phyloP scores from a whole-genome alignment of 2,329 filamentous ascomycete species.

The Aureobasidium subglaciale region DNA sequence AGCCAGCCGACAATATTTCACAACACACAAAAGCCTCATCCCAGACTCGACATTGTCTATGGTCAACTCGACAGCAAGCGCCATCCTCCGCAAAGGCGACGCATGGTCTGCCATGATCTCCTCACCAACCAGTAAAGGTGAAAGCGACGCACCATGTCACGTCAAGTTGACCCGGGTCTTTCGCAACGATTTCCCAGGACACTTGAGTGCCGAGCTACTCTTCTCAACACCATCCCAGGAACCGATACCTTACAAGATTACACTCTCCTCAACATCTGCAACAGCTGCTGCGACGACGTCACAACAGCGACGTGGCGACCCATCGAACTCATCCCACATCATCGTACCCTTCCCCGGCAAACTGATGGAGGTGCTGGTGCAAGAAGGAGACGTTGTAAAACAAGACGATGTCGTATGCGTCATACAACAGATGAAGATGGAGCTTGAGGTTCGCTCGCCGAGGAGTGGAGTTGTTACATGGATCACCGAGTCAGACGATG shows the following conservation, averaged over 20 bases:
- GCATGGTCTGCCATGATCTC: slow-evolving; percentile 49
- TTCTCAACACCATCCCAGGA: slow-evolving; percentile 34
- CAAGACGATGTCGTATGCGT: slow-evolving; percentile 51
- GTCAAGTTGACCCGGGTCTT: slow-evolving; percentile 48
- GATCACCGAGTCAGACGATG: slow-evolving; percentile 48
- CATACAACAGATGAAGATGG: slow-evolving; percentile 64
- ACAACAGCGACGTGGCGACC: slow-evolving; percentile 44
- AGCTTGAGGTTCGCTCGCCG: slow-evolving; percentile 52
- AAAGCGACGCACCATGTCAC: slow-evolving; percentile 38
- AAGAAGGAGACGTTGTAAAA: slow-evolving; percentile 43
- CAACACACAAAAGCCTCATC: not conserved
- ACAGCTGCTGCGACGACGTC: slow-evolving; percentile 32
- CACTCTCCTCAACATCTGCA: slow-evolving; percentile 38
- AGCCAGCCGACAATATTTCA: not conserved
- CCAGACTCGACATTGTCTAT: not conserved
- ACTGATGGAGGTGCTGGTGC: slow-evolving; percentile 52
- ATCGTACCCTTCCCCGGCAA: slow-evolving; percentile 53
- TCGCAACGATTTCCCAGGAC: slow-evolving; percentile 53
- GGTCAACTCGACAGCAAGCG: not conserved
- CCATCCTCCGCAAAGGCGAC: slow-evolving; percentile 51
- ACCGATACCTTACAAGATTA: slow-evolving; percentile 31
- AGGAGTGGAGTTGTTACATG: slow-evolving; percentile 44
- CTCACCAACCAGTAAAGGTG: not conserved
- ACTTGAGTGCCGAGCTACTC: slow-evolving; percentile 47
- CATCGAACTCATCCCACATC: slow-evolving; percentile 45